A percentile compares a stretch with the other conserved stretches of the same genome.
Evolutionary conservation across 257 asterid species (phyloP).

Genomic region (Nicotiana otophora): DNA sequence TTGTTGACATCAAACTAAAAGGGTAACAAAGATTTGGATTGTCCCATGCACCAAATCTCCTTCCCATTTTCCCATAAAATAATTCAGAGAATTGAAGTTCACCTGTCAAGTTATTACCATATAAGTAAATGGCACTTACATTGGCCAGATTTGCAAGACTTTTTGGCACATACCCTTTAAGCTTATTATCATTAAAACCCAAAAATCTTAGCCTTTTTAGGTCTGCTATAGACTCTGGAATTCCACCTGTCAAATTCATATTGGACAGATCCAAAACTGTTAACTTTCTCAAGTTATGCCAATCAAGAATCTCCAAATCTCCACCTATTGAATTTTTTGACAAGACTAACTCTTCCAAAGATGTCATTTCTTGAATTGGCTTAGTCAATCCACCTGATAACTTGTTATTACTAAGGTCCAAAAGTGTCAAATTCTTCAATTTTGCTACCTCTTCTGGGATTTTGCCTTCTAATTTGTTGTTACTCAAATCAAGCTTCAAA

Average conservation of each 20-base stretch:
- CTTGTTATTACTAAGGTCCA: slow-evolving; percentile 67
- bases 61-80: slow-evolving; percentile 71
- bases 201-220: slow-evolving; percentile 58
- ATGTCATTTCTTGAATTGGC: slow-evolving; percentile 53
- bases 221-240: slow-evolving; percentile 56
- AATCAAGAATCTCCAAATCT: slow-evolving; percentile 39
- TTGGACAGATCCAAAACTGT: slow-evolving; percentile 67
- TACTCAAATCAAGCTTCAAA: slow-evolving; percentile 72
- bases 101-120: slow-evolving; percentile 85
- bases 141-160: slow-evolving; percentile 51
- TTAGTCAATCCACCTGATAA: slow-evolving; percentile 53
- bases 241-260: slow-evolving; percentile 60
- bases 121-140: slow-evolving; percentile 56
- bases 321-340: slow-evolving; percentile 78
- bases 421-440: slow-evolving; percentile 54
- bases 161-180: slow-evolving; percentile 56
- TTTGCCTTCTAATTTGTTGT: slow-evolving; percentile 45
- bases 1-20: slow-evolving; percentile 19
- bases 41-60: slow-evolving; percentile 83
- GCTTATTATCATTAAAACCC: slow-evolving; percentile 69
- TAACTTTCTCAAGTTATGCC: slow-evolving; percentile 42
- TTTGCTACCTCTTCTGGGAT: slow-evolving; percentile 45
- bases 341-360: slow-evolving; percentile 64
- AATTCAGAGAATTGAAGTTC: slow-evolving; percentile 52
- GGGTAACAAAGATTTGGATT: slow-evolving; percentile 74